Base-by-base conservation (phyloP, 352 stramenopile species). In the Globisporangium okanoganense region DNA sequence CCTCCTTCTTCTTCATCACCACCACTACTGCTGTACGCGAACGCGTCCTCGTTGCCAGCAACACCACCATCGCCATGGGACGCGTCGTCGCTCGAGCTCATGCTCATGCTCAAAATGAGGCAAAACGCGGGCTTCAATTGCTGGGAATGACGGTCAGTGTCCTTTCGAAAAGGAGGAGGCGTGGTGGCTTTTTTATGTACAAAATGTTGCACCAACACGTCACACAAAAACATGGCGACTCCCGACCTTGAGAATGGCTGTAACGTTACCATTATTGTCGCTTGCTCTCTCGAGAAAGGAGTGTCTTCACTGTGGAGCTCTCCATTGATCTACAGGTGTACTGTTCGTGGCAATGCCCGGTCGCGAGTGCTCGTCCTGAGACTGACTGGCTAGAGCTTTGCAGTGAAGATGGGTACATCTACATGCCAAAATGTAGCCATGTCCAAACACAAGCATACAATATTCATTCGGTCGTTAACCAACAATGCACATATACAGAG, bases 341-440 rank as follows among this genome's bases (percentile, higher is more conserved):
- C n/a, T n/a, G n/a, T n/a, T n/a, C n/a, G n/a, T n/a, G n/a, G n/a
- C n/a, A n/a, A n/a, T n/a, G n/a, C n/a, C n/a, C n/a, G n/a, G n/a
- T n/a, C n/a, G n/a, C n/a, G n/a, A n/a, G n/a, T n/a, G n/a, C n/a
- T n/a, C n/a, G n/a, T n/a, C n/a, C n/a, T n/a, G n/a, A n/a, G n/a
- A n/a, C n/a, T n/a, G n/a, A n/a, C n/a, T n/a, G n/a, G 10, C 12
- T 40, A 55, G 18, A 55, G 29, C 27, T 55, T 55, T 38, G 48
- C 8, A 13, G 14, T 9, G 36, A 5, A 22, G 16, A 40, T 41
- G 27, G 48, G 8, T 25, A 6, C 25, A 38, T 10, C 48, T 54
- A 10, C 36, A 4, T 5, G 0, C 10, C 31, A 24, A 24, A 16
- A 24, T 54, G 48, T 9, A 54, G 48, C 48, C 48, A 54, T 54